Conservation (phyloP, 805 yeast species). For the Candida andamanensis region DNA sequence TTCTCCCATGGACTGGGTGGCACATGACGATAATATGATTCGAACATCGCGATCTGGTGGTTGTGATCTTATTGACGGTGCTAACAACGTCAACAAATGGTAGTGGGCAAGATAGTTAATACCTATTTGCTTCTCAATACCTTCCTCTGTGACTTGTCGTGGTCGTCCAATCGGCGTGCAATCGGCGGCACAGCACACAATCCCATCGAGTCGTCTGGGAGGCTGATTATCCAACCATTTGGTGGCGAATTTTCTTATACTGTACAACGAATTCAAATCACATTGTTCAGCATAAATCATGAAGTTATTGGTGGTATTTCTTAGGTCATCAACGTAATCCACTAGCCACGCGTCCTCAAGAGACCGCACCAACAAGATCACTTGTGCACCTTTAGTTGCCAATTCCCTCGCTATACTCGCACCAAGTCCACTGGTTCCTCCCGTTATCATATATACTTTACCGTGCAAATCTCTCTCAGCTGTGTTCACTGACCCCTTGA, state of each 20-base stretch:
- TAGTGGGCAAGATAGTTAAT: conserved; percentile 76
- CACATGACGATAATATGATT: conserved; percentile 71
- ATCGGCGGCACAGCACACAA: conserved; percentile 84
- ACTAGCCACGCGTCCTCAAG: conserved; percentile 65
- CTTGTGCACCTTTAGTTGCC: conserved; percentile 81
- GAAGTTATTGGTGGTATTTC: conserved; percentile 63
- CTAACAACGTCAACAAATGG: conserved; percentile 72
- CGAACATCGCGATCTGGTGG: conserved; percentile 95
- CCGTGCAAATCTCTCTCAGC: conserved; percentile 96
- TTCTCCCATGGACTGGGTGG: conserved; percentile 68
- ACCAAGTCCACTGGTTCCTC: conserved; percentile 95
- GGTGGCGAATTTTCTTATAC: conserved; percentile 86
- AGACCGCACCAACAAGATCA: conserved; percentile 65
- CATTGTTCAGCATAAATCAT: conserved; percentile 89
- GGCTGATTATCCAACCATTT: conserved; percentile 89
- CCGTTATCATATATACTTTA: conserved; percentile 74
- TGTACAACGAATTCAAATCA: conserved; percentile 67
- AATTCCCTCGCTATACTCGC: conserved; percentile 67
- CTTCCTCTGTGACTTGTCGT: conserved; percentile 72
- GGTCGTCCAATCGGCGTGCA: conserved; percentile 61
- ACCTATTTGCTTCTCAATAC: conserved; percentile 81
- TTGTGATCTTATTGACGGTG: conserved; percentile 83
- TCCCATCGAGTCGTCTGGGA: conserved; percentile 86
- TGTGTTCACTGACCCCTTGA: conserved; percentile 74
- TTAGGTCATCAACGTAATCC: conserved; percentile 73